Conservation (phyloP, 129 eudicot genomes). For the Helianthus annuus region HanXRQr2.0-SUNRISE NC_035434.2:11995793-11996292, state of each 20-base stretch:
- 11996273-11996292: neutral
- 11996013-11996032: constrained; percentile 90
- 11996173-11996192: constrained; percentile 90
- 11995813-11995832: constrained; percentile 85
- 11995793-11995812: constrained; percentile 89
- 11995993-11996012: constrained; percentile 95
- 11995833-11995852: constrained; percentile 87
- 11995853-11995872: constrained; percentile 87
- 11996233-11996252: neutral
- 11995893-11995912: neutral
- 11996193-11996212: constrained; percentile 93
- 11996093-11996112: constrained; percentile 82
- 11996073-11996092: constrained; percentile 90
- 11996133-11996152: constrained; percentile 99
- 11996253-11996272: neutral
- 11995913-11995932: neutral
- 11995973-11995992: constrained; percentile 83
- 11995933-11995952: neutral
- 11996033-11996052: constrained; percentile 82
- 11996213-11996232: constrained; percentile 28
- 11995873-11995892: constrained; percentile 2
- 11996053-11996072: constrained; percentile 98
- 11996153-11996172: constrained; percentile 85
- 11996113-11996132: constrained; percentile 86
- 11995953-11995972: constrained; percentile 26